Base-by-base conservation (phyloP, 2,329 filamentous ascomycete species). In the Alternaria longipes region DNA sequence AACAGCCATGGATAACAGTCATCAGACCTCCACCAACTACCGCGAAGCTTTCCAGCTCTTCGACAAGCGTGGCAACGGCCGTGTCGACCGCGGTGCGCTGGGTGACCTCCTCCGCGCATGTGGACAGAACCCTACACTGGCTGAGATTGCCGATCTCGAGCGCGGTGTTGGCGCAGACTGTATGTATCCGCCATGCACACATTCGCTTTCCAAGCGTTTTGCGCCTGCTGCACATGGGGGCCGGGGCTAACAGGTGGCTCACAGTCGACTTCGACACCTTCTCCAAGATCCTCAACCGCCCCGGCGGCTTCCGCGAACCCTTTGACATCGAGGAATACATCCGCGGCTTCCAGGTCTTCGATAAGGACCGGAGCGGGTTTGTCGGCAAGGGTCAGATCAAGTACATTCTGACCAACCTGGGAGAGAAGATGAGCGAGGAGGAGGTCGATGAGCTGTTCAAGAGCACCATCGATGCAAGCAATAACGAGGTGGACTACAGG, bases 31-130 rank as follows among this genome's bases (percentile, higher is more conserved):
- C 64, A 98, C 94, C 84, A 98, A 99, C 90, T 99, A 98, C 92
- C 98, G 98, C 87, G 95, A 99, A 90, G 95, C 95, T 73, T 99
- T 99, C 84, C 94, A 94, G 75, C 91, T 99, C 80, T 99, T 98
- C 86, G 95, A 99, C 87, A 98, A 97, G 90, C 94, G 95, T 81
- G 95, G 95, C 79, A 97, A 92, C 79, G 94, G 94, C 78, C 94
- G 94, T 74, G 95, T 98, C 72, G 83, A 91, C 41, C 85, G 94
- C 80, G 91, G 94, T 70, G 91, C 90, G 67, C 88, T 99, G 59
- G 95, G 95, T 72, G 95, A 99, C 80, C 87, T 99, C 63, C 89
- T 99, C 70, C 91, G 95, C 78, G 95, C 95, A 56, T 99, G 95
- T 80, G 95, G 95, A 49, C 95, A 99, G 85, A 99, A 99, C 84